These are phyloP conservation scores for Aegilops bicornis DNA, from an alignment of 176 grass and related monocot genomes.

Conservation along the genomic window DNA sequence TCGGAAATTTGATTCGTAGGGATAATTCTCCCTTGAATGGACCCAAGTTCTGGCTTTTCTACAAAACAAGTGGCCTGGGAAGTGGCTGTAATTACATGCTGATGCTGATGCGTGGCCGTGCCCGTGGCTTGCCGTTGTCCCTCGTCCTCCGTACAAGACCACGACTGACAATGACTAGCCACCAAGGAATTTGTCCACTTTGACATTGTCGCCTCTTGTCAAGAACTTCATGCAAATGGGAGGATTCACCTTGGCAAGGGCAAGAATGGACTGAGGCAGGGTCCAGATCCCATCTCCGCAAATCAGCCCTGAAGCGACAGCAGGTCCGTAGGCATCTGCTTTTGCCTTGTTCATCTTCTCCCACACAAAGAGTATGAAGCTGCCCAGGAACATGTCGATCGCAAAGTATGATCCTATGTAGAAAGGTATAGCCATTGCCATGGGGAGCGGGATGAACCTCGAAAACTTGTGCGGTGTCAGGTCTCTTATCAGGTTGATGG, in stretches of 20 bases:
- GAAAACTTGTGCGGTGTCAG: conserved; percentile 46
- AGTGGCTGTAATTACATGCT: conserved; percentile 35
- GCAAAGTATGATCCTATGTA: conserved; percentile 91
- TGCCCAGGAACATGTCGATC: conserved; percentile 87
- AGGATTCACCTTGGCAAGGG: conserved; percentile 71
- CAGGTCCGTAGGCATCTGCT: conserved; percentile 69
- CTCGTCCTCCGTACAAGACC: neutral
- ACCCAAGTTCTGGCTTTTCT: neutral
- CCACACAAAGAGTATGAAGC: conserved; percentile 74
- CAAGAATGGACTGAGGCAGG: conserved; percentile 76
- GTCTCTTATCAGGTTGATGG: conserved; percentile 68
- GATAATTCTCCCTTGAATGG: neutral
- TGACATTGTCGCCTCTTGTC: conserved; percentile 40
- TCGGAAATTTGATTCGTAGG: neutral
- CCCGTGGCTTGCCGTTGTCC: neutral
- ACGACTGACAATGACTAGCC: neutral
- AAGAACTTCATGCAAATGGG: conserved; percentile 97
- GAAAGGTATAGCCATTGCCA: conserved; percentile 97
- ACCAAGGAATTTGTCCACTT: conserved; percentile 43
- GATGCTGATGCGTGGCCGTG: neutral
- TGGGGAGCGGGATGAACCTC: conserved; percentile 74
- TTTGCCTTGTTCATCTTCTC: conserved; percentile 62
- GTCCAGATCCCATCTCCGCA: conserved; percentile 96
- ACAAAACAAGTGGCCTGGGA: conserved; percentile 18
- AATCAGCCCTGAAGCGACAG: conserved; percentile 87